phyloP scores from a whole-genome alignment of 139 green algal genomes.

The Asterochloris sp. region DNA sequence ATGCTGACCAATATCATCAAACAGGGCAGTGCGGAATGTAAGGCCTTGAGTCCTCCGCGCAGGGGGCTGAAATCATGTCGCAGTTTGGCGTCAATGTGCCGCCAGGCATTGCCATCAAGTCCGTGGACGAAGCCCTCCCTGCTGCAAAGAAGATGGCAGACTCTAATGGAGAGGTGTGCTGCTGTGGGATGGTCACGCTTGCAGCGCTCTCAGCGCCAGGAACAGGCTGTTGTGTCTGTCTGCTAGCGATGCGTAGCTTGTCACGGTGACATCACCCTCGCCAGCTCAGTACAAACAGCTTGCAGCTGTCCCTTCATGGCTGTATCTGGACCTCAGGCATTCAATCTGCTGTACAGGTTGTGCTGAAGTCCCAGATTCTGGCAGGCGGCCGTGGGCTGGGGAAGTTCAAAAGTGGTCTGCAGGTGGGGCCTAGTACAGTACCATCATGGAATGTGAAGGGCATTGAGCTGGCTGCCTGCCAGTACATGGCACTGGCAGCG shows the following conservation, averaged over 20 bases:
- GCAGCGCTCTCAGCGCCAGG: background rate
- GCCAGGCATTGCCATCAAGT: constrained; percentile 68
- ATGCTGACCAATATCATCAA: background rate
- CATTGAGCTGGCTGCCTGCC: too few species aligned
- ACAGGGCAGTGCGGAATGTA: background rate
- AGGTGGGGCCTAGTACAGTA: too few species aligned
- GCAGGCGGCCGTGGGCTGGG: constrained; percentile 92
- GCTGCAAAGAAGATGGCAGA: constrained; percentile 75
- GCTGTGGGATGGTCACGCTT: background rate
- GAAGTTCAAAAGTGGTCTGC: constrained; percentile 91
- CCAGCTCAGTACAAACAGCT: background rate
- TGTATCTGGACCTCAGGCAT: too few species aligned
- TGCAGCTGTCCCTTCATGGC: background rate
- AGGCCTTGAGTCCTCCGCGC: background rate
- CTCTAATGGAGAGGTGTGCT: constrained; percentile 65
- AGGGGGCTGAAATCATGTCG: constrained; percentile 94
- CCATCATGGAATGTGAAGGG: too few species aligned
- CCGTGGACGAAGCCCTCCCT: constrained; percentile 64
- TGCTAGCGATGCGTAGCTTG: background rate
- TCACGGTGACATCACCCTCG: background rate
- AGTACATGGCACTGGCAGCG: too few species aligned
- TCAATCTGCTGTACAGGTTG: constrained; percentile 53
- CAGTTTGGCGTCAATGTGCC: constrained; percentile 94
- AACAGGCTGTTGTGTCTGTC: background rate
- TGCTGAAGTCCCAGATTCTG: constrained; percentile 97